A percentile compares a stretch with the other conserved stretches of the same genome.
Conservation (phyloP, 2,329 filamentous ascomycete genomes). For the Fusarium longipes region DNA sequence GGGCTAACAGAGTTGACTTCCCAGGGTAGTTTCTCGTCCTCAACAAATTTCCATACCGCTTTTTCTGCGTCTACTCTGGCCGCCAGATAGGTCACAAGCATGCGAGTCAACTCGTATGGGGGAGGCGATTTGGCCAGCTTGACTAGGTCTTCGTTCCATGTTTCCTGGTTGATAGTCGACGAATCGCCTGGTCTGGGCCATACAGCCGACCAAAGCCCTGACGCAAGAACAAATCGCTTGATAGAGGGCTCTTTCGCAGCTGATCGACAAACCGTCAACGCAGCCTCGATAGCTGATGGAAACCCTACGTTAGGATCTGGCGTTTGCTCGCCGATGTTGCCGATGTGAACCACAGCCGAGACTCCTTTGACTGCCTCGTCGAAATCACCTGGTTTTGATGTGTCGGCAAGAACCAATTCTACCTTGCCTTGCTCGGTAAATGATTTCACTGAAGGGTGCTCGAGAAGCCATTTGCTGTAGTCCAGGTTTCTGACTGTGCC, state of each 20-base stretch:
- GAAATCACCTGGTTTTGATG: conserved; percentile 24
- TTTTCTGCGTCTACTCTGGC: conserved; percentile 35
- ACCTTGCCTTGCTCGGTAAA: conserved; percentile 12
- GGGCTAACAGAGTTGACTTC: conserved; percentile 36
- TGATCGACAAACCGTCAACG: conserved; percentile 30
- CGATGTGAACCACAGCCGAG: conserved; percentile 36
- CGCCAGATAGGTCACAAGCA: conserved; percentile 19
- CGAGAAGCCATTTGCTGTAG: conserved; percentile 35
- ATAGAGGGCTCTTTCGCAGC: conserved; percentile 29
- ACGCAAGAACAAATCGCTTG: conserved; percentile 37
- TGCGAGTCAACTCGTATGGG: conserved; percentile 24
- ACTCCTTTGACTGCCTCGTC: conserved; percentile 38
- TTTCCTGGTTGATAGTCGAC: conserved; percentile 18
- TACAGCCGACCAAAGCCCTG: conserved; percentile 29
- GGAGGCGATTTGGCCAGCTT: conserved; percentile 30
- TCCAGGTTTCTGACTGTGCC: conserved; percentile 31
- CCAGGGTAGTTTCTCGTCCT: conserved; percentile 32
- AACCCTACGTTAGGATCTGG: conserved; percentile 34
- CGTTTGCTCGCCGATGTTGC: conserved; percentile 17
- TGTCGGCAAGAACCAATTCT: conserved; percentile 37
- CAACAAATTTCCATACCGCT: conserved; percentile 38
- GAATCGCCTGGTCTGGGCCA: conserved; percentile 18
- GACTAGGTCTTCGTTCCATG: conserved; percentile 35
- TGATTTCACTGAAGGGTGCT: conserved; percentile 20
- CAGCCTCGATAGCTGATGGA: conserved; percentile 23